Evolutionary conservation across 805 yeast genomes (phyloP).

Genomic region (Saccharomyces eubayanus): DNA sequence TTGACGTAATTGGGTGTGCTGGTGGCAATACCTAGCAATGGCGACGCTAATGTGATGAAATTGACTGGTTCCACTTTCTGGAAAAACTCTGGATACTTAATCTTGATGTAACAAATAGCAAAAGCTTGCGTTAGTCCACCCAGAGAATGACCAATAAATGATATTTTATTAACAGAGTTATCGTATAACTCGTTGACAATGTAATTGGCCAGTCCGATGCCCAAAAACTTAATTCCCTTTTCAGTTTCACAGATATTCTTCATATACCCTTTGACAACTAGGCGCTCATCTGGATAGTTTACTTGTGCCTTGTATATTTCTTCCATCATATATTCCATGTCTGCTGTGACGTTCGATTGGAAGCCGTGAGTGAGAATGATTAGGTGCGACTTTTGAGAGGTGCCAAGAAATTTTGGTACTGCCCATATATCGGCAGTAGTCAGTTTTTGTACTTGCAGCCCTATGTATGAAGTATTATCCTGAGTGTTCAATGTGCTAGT

Average conservation of each 20-base stretch:
- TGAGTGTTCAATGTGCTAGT: conserved; percentile 9
- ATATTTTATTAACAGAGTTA: conserved; percentile 43
- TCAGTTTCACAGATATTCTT: conserved; percentile 74
- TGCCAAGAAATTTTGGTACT: conserved; percentile 34
- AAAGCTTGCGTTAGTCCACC: conserved; percentile 76
- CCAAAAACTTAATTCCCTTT: conserved; percentile 65
- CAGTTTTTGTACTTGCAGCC: conserved; percentile 40
- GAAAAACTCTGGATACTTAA: conserved; percentile 64
- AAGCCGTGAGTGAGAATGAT: conserved; percentile 74
- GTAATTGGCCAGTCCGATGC: conserved; percentile 61
- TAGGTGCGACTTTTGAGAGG: conserved; percentile 45
- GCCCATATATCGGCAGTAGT: conserved; percentile 72
- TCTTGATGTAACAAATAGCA: conserved; percentile 62
- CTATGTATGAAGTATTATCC: conserved; percentile 27
- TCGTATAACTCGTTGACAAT: conserved; percentile 41
- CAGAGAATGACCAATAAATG: conserved; percentile 71
- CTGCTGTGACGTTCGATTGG: conserved; percentile 70
- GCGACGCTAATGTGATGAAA: conserved; percentile 67
- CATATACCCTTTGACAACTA: conserved; percentile 59
- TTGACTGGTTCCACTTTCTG: conserved; percentile 53
- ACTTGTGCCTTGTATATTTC: conserved; percentile 42
- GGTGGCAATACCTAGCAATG: conserved; percentile 65
- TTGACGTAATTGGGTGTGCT: conserved; percentile 72
- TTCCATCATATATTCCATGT: conserved; percentile 66
- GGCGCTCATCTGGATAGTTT: conserved; percentile 33